Evolutionary conservation across 306 rosid species (phyloP).

Genomic region (Rosa lucieae): DNA sequence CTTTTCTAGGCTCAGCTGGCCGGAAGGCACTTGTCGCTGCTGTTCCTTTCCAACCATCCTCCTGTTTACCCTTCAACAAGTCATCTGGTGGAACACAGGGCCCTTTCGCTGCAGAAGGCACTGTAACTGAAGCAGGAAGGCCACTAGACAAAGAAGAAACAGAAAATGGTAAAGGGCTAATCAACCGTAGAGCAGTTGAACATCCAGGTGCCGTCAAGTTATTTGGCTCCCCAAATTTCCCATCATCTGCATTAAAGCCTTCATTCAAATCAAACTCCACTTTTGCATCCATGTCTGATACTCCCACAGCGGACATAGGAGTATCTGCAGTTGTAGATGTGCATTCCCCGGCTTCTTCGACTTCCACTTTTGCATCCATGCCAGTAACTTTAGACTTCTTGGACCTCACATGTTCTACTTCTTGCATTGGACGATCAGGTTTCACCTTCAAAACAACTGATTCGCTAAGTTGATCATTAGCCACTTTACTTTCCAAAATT

Average conservation of each 20-base stretch:
- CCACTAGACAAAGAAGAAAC: conserved; percentile 44
- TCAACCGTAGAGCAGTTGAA: conserved; percentile 38
- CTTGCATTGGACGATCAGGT: conserved; percentile 35
- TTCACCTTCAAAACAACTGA: conserved; percentile 25
- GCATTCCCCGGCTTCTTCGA: conserved; percentile 65
- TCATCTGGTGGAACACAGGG: conserved; percentile 60
- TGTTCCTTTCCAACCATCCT: conserved; percentile 81
- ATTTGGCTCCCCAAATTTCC: conserved; percentile 43
- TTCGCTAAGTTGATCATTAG: conserved; percentile 36
- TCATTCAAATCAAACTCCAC: conserved; percentile 74
- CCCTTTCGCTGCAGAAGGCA: conserved; percentile 74
- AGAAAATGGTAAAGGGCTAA: conserved; percentile 53
- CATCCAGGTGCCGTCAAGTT: conserved; percentile 35
- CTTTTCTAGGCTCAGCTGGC: conserved; percentile 81
- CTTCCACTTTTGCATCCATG: conserved; percentile 17
- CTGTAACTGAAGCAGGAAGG: conserved; percentile 55
- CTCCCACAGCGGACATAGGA: conserved; percentile 46
- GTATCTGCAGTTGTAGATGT: conserved; percentile 61
- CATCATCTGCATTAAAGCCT: conserved; percentile 64
- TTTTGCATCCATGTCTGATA: conserved; percentile 45
- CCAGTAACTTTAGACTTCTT: conserved; percentile 40
- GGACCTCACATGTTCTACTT: conserved; percentile 33
- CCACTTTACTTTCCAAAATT: conserved; percentile 38
- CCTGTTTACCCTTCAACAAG: conserved; percentile 61
- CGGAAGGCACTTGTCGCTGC: conserved; percentile 90